These are phyloP conservation scores for Pelargonium exstipulatum DNA, from an alignment of 441 rosid species.

Conservation along the genomic window DNA sequence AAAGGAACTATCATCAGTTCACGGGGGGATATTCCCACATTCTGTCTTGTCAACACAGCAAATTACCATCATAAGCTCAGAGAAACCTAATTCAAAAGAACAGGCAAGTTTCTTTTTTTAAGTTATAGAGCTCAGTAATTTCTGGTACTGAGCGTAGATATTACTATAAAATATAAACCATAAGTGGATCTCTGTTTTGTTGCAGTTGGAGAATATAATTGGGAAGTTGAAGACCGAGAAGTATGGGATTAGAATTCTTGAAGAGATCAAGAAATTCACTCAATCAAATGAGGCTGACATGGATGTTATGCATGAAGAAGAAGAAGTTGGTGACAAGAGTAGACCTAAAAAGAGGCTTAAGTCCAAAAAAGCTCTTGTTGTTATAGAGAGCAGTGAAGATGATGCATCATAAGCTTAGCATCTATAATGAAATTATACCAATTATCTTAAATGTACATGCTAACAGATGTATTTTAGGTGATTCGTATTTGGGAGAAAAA, in stretches of 20 bases:
- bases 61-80: slow-evolving; percentile 52
- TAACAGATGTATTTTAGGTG: too few relatives aligned
- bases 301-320: slow-evolving; percentile 29
- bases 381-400: slow-evolving; percentile 56
- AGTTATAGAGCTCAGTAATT: not conserved
- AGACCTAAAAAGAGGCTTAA: slow-evolving; percentile 55
- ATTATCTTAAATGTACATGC: too few relatives aligned
- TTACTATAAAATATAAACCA: too few relatives aligned
- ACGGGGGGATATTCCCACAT: slow-evolving; percentile 83
- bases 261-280: slow-evolving; percentile 43
- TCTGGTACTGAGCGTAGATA: not conserved
- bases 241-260: slow-evolving; percentile 68
- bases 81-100: slow-evolving; percentile 50
- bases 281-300: slow-evolving; percentile 25
- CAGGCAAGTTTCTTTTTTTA: slow-evolving; percentile 41
- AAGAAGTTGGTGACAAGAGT: slow-evolving; percentile 12
- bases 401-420: not conserved
- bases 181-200: slow-evolving; percentile 3
- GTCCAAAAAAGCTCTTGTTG: slow-evolving; percentile 41
- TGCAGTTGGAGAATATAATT: slow-evolving; percentile 79
- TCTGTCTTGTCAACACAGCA: slow-evolving; percentile 73
- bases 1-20: slow-evolving; percentile 54
- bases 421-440: too few relatives aligned
- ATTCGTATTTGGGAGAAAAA: too few relatives aligned
- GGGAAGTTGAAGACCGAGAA: slow-evolving; percentile 76